Percentiles rank a stretch among this genome's conserved stretches.
Conservation (phyloP, 139 green algal species). For the Picochlorum sp. region DNA sequence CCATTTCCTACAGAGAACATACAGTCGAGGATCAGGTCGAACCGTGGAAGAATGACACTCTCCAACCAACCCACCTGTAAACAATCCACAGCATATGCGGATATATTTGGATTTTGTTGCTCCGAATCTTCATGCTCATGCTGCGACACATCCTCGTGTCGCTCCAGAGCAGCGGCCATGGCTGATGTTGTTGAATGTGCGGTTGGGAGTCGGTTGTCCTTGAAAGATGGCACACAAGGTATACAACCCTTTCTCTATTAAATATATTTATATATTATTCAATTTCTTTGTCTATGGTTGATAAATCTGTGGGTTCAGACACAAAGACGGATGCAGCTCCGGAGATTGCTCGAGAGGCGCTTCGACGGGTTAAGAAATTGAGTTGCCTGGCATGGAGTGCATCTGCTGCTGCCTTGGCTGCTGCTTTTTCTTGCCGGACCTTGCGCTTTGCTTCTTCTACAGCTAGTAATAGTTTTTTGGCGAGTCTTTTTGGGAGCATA, state of each 20-base stretch:
- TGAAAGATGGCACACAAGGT: no score
- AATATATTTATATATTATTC: no score
- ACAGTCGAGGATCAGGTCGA: constrained; percentile 29
- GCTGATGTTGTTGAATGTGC: no score
- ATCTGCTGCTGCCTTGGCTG: constrained; percentile 7
- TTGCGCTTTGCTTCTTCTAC: constrained; percentile 5
- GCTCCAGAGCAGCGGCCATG: constrained; percentile 4
- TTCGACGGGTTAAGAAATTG: no score
- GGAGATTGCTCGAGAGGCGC: no score
- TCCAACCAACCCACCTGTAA: no score
- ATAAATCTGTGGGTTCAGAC: no score
- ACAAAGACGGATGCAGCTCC: no score
- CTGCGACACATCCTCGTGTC: constrained; percentile 7
- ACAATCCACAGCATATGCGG: no score
- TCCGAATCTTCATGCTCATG: constrained; percentile 14
- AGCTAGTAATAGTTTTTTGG: constrained; percentile 7
- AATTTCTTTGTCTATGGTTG: no score
- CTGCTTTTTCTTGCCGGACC: constrained; percentile 4
- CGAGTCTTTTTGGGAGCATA: constrained; percentile 10
- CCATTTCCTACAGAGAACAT: constrained; percentile 55
- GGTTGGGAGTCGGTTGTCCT: background rate
- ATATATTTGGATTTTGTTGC: background rate
- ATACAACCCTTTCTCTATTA: no score
- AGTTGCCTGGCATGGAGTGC: background rate
- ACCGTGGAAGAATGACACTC: background rate